Conservation (phyloP, 306 rosid species). For the Vigna trinervia region DNA sequence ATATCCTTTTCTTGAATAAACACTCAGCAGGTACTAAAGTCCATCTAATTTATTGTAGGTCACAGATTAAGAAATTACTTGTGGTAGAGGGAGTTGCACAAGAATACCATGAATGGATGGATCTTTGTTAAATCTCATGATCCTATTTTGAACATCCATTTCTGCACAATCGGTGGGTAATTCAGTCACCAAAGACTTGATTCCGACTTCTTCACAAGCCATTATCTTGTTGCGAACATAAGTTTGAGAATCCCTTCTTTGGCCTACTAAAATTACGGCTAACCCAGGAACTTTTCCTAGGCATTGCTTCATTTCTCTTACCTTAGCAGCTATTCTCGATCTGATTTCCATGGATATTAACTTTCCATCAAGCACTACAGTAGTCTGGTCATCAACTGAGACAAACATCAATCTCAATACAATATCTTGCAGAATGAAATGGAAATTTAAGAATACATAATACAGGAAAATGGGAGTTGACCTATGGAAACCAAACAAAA, state of each 20-base stretch:
- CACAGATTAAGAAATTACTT: slow-evolving; percentile 73
- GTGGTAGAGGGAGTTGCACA: slow-evolving; percentile 97
- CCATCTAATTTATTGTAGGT: slow-evolving; percentile 20
- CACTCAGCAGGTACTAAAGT: slow-evolving; percentile 28
- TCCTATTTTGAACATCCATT: slow-evolving; percentile 62
- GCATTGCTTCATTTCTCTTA: slow-evolving; percentile 73
- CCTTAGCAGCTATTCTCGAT: slow-evolving; percentile 71
- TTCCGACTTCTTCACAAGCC: slow-evolving; percentile 91
- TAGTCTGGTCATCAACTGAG: slow-evolving; percentile 58
- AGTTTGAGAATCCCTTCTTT: slow-evolving; percentile 81
- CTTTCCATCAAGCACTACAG: slow-evolving; percentile 76
- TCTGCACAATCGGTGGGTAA: slow-evolving; percentile 70
- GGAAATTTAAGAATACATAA: slow-evolving; percentile 10
- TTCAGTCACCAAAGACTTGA: slow-evolving; percentile 61
- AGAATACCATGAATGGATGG: slow-evolving; percentile 91
- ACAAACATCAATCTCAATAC: slow-evolving; percentile 36
- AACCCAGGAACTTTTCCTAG: slow-evolving; percentile 83
- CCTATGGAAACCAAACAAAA: too few species aligned
- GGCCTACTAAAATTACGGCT: slow-evolving; percentile 86
- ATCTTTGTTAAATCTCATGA: slow-evolving; percentile 69
- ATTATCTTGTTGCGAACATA: slow-evolving; percentile 84
- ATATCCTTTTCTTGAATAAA: slow-evolving; percentile 25
- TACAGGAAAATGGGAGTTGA: neutral
- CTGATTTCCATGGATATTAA: slow-evolving; percentile 68
- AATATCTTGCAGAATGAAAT: slow-evolving; percentile 21